Evolutionary conservation across 164 flowering plant species (phyloP).

Genomic region (Magnolia changhungtana): DNA sequence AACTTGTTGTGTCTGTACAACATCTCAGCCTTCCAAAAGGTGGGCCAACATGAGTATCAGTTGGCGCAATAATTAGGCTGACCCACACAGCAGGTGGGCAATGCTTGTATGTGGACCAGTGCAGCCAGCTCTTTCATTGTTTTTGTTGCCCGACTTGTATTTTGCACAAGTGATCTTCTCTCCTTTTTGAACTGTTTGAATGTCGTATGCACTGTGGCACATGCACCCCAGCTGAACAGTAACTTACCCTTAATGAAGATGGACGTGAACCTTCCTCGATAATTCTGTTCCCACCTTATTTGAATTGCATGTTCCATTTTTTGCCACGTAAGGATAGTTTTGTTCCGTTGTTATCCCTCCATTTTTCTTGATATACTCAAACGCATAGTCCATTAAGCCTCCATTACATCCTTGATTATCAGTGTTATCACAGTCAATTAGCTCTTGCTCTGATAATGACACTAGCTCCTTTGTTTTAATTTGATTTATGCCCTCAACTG

Average conservation of each 20-base stretch:
- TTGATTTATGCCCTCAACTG: constrained; percentile 82
- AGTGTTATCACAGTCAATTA: constrained; percentile 72
- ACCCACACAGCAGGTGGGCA: too few species aligned
- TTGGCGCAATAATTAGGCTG: too few species aligned
- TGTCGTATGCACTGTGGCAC: too few species aligned
- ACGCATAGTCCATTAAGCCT: constrained; percentile 79
- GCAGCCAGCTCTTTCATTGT: too few species aligned
- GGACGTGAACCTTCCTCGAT: background rate
- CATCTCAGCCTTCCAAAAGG: too few species aligned
- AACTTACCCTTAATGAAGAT: background rate
- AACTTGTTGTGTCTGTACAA: background rate
- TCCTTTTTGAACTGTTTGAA: too few species aligned
- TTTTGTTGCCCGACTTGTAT: too few species aligned
- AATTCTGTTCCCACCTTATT: constrained; percentile 33
- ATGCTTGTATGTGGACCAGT: too few species aligned
- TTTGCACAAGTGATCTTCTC: too few species aligned
- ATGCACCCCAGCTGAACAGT: too few species aligned
- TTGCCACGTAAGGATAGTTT: constrained; percentile 66
- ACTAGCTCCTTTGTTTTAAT: constrained; percentile 64
- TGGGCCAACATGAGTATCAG: too few species aligned
- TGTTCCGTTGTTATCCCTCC: constrained; percentile 70
- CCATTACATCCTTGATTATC: constrained; percentile 80
- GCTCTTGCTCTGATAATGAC: constrained; percentile 79
- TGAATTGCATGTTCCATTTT: constrained; percentile 50
- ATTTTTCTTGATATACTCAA: constrained; percentile 56